Evolutionary conservation across 345 rosid genomes (phyloP).

Genomic region (Carallia pectinifolia): DNA sequence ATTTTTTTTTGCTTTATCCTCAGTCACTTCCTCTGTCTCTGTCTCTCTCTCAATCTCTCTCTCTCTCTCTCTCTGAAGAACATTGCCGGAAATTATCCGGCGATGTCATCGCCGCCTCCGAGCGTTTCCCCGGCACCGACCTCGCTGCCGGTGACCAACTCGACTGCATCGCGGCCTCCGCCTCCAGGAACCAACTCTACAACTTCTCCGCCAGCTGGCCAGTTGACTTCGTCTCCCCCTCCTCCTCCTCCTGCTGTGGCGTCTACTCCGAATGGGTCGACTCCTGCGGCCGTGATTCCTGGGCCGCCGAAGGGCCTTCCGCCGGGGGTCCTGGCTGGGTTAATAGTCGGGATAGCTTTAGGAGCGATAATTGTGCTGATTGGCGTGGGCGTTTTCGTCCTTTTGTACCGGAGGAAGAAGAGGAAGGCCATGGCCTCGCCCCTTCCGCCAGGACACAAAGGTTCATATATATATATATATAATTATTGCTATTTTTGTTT

Average conservation of each 20-base stretch:
- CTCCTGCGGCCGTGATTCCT: no score
- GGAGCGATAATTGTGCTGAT: constrained; percentile 31
- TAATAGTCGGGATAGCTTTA: constrained; percentile 27
- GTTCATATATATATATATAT: constrained; percentile 6
- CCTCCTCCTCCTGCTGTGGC: background rate
- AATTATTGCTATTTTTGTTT: background rate
- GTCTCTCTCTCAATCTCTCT: background rate
- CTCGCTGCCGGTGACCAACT: background rate
- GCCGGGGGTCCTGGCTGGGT: constrained; percentile 12
- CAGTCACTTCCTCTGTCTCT: background rate
- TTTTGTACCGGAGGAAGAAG: constrained; percentile 23
- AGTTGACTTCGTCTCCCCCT: background rate
- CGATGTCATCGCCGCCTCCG: constrained; percentile 27
- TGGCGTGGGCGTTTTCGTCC: constrained; percentile 19
- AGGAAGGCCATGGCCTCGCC: constrained; percentile 18
- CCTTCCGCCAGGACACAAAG: constrained; percentile 8
- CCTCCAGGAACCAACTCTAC: background rate
- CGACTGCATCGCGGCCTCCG: constrained; percentile 9
- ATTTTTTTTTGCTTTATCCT: no score
- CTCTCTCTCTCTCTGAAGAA: background rate
- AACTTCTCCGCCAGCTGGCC: background rate
- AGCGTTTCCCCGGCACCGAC: background rate
- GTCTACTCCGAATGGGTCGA: background rate
- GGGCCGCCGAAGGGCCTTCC: background rate
- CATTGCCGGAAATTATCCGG: constrained; percentile 3